Evolutionary conservation across 352 stramenopile genomes (phyloP).

Genomic region (Salisapilia sapeloensis): DNA sequence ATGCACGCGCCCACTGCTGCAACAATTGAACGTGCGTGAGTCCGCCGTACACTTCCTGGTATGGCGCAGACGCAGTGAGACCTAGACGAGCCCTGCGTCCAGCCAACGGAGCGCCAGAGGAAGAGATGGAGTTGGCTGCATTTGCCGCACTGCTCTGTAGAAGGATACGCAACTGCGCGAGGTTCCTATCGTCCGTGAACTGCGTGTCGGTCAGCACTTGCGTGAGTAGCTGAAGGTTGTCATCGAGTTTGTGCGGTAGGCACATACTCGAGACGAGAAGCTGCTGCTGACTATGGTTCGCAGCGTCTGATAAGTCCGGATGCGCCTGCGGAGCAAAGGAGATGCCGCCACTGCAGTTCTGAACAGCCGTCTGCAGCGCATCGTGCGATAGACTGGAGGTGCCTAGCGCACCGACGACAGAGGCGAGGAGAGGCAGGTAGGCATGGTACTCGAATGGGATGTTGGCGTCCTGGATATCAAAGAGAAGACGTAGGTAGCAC

Average conservation of each 20-base stretch:
- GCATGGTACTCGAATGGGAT: constrained; percentile 41
- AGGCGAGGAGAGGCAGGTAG: constrained; percentile 56
- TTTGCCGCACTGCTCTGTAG: constrained; percentile 50
- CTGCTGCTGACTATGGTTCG: constrained; percentile 23
- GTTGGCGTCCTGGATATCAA: constrained; percentile 18
- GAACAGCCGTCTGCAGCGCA: constrained; percentile 43
- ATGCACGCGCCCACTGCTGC: constrained; percentile 49
- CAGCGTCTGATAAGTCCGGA: constrained; percentile 31
- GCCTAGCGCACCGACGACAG: constrained; percentile 50
- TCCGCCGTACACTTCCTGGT: constrained; percentile 52
- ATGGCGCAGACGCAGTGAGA: constrained; percentile 26
- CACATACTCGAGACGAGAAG: constrained; percentile 50
- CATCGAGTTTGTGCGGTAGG: constrained; percentile 53
- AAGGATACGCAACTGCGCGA: constrained; percentile 55
- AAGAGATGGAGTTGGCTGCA: constrained; percentile 56
- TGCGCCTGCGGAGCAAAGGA: constrained; percentile 35
- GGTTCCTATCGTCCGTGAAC: constrained; percentile 45
- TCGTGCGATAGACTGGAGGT: constrained; percentile 51
- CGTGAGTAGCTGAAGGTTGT: constrained; percentile 34
- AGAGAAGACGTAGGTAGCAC: constrained; percentile 60
- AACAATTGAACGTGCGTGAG: constrained; percentile 62
- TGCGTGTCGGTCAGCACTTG: constrained; percentile 59
- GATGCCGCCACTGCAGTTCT: constrained; percentile 64
- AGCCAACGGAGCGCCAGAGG: constrained; percentile 37
- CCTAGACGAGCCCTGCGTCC: constrained; percentile 35